These are phyloP conservation scores for Calonectria hongkongensis DNA, from an alignment of 2,329 filamentous ascomycete genomes.

Conservation along the genomic window DNA sequence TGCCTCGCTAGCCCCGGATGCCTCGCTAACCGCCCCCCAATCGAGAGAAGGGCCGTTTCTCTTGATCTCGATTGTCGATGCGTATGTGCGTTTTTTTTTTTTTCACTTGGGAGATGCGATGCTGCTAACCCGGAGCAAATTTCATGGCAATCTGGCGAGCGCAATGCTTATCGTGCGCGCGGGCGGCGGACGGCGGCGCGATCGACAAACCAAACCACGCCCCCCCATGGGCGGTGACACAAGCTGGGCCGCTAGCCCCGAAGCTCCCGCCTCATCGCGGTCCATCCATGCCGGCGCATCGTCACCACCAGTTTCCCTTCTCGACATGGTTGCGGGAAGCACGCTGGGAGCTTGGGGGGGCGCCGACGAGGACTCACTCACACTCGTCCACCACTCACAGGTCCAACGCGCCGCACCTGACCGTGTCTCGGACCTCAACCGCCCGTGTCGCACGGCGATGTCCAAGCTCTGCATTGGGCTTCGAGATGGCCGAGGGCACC, in stretches of 20 bases:
- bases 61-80: neutral
- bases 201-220: conserved; percentile 12
- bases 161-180: conserved; percentile 19
- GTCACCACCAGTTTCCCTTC: conserved; percentile 24
- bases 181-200: conserved; percentile 16
- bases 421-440: conserved; percentile 11
- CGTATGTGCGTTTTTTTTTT: neutral
- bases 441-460: neutral
- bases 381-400: conserved; percentile 8
- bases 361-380: neutral
- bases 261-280: conserved; percentile 24
- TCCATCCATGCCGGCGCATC: conserved; percentile 23
- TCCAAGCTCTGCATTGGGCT: neutral
- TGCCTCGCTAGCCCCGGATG: conserved; percentile 28
- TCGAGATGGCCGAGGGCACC: conserved; percentile 17
- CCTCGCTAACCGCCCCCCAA: neutral
- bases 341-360: neutral
- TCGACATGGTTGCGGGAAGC: conserved; percentile 14
- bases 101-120: neutral
- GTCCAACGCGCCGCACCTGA: conserved; percentile 9
- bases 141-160: conserved; percentile 8
- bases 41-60: neutral
- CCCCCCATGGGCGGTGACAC: conserved; percentile 17
- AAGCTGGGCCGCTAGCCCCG: conserved; percentile 23
- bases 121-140: conserved; percentile 14